Evolutionary conservation across 2,329 filamentous ascomycete species (phyloP).

Genomic region (Lasiodiplodia citricola): DNA sequence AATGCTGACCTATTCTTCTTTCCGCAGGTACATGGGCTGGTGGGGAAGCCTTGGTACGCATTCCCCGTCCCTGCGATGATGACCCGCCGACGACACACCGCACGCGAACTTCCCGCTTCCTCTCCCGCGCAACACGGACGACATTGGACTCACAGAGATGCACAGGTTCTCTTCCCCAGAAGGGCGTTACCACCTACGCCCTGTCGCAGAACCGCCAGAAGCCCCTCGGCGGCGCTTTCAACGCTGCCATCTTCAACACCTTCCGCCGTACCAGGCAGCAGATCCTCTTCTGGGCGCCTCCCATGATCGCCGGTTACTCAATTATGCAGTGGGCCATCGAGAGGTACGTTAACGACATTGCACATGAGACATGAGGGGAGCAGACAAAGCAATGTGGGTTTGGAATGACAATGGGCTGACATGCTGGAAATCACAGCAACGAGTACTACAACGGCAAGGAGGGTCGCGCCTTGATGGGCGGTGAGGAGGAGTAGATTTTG

Average conservation of each 20-base stretch:
- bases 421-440: slow-evolving; percentile 60
- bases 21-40: slow-evolving; percentile 30
- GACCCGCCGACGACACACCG: neutral
- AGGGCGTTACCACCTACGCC: slow-evolving; percentile 71
- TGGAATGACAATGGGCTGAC: slow-evolving; percentile 3
- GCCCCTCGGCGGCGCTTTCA: slow-evolving; percentile 75
- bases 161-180: slow-evolving; percentile 51
- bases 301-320: slow-evolving; percentile 78
- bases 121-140: neutral
- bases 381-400: neutral
- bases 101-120: neutral
- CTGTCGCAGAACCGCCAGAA: slow-evolving; percentile 88
- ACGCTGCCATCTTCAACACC: slow-evolving; percentile 93
- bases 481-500: slow-evolving; percentile 41
- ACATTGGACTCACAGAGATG: slow-evolving; percentile 11
- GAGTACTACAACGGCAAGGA: slow-evolving; percentile 82
- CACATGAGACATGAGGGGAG: neutral
- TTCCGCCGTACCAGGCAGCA: slow-evolving; percentile 85
- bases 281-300: slow-evolving; percentile 86
- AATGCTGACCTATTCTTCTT: slow-evolving; percentile 26
- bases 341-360: slow-evolving; percentile 54
- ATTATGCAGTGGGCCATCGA: slow-evolving; percentile 89
- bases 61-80: neutral
- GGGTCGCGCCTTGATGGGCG: slow-evolving; percentile 63
- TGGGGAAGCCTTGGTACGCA: slow-evolving; percentile 31